These are phyloP conservation scores for Ligustrum vulgare DNA, from an alignment of 257 asterid genomes.

Conservation along the genomic window DNA sequence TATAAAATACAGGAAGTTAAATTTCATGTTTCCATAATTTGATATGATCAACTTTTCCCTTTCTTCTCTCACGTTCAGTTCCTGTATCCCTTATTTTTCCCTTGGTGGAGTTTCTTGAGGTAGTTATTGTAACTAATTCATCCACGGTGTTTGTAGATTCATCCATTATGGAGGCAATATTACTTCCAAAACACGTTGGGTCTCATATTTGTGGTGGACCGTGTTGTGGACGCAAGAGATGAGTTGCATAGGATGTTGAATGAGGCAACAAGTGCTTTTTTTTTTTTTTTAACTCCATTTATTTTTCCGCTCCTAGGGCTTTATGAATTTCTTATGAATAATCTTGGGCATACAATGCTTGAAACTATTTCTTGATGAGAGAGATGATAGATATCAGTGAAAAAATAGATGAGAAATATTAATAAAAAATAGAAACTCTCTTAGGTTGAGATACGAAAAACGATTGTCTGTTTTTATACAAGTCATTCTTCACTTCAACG, in stretches of 20 bases:
- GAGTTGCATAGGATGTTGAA: conserved; percentile 94
- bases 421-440: too few species aligned
- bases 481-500: too few species aligned
- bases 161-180: conserved; percentile 99
- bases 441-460: too few species aligned
- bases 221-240: conserved; percentile 93
- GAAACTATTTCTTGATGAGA: too few species aligned
- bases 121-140: background rate
- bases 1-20: background rate
- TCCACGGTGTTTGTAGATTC: conserved; percentile 49
- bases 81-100: background rate
- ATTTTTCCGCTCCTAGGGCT: background rate
- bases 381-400: too few species aligned
- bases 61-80: background rate
- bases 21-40: background rate
- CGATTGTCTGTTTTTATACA: too few species aligned
- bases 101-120: background rate
- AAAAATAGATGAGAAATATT: too few species aligned
- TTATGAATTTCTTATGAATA: too few species aligned
- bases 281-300: background rate
- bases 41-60: background rate
- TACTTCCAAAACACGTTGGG: conserved; percentile 96
- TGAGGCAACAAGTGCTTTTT: conserved; percentile 60
- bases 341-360: too few species aligned
- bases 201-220: conserved; percentile 90